These are phyloP conservation scores for Hypericum androsaemum DNA, from an alignment of 345 rosid genomes.

Conservation along the genomic window DNA sequence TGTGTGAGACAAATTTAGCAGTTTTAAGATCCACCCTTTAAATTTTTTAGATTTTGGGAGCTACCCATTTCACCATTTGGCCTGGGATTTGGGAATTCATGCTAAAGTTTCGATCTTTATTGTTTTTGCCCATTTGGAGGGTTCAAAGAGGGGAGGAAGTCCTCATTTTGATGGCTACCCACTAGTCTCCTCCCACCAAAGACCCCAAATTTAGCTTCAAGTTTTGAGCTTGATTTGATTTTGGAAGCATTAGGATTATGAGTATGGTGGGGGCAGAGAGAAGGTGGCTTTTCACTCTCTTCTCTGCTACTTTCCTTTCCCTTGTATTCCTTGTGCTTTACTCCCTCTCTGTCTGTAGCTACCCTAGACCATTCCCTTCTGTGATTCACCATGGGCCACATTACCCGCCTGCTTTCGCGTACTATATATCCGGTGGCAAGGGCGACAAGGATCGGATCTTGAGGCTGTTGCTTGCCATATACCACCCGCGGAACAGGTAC, in stretches of 20 bases:
- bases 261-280: slow-evolving; percentile 80
- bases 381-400: slow-evolving; percentile 59
- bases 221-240: no score
- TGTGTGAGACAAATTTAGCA: no score
- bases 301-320: slow-evolving; percentile 63
- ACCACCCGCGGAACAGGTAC: slow-evolving; percentile 92
- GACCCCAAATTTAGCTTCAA: no score
- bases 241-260: neutral
- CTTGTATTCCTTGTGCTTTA: slow-evolving; percentile 57
- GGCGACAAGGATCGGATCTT: slow-evolving; percentile 71
- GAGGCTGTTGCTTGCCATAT: slow-evolving; percentile 72
- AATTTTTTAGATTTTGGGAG: no score
- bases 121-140: no score
- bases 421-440: slow-evolving; percentile 70
- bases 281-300: slow-evolving; percentile 83
- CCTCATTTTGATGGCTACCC: no score
- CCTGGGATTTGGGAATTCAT: no score
- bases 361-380: slow-evolving; percentile 61
- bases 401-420: slow-evolving; percentile 87
- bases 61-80: no score
- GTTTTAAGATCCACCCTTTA: no score
- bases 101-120: no score
- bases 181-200: no score
- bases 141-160: no score
- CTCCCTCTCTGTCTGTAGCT: slow-evolving; percentile 67